Percentiles rank a stretch among this genome's conserved stretches.
Conservation (phyloP, 2,329 filamentous ascomycete species). For the Colletotrichum paranaense region DNA sequence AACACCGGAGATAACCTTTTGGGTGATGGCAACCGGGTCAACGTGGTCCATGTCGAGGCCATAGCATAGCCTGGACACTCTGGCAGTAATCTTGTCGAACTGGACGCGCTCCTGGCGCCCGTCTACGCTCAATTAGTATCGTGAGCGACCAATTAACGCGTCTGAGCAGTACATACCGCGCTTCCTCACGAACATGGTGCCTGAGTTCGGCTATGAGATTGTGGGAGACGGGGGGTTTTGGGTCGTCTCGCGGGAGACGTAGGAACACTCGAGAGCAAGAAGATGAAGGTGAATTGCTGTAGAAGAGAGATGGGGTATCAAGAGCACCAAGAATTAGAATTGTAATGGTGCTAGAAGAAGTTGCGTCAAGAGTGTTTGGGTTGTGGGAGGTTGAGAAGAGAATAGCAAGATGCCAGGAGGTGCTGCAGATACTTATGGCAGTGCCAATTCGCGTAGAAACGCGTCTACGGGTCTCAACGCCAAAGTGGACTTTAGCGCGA, state of each 20-base stretch:
- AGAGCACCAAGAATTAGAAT: constrained; percentile 10
- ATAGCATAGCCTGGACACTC: constrained; percentile 97
- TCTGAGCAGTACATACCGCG: constrained; percentile 60
- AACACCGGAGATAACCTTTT: constrained; percentile 99
- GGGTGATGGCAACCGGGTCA: constrained; percentile 96
- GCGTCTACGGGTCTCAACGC: constrained; percentile 26
- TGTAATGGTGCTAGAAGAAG: constrained; percentile 3
- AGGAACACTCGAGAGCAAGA: background rate
- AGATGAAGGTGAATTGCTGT: background rate
- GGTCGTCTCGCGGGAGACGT: background rate
- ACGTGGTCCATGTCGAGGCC: constrained; percentile 95
- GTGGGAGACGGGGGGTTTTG: background rate
- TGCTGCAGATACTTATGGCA: constrained; percentile 36
- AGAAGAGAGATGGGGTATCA: constrained; percentile 20
- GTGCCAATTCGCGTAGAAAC: constrained; percentile 35
- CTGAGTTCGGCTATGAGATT: constrained; percentile 18
- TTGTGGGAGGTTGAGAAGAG: constrained; percentile 22
- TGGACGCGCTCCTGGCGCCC: constrained; percentile 99
- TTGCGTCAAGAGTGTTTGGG: constrained; percentile 16
- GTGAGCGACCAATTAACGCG: background rate
- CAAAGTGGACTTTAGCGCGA: constrained; percentile 33
- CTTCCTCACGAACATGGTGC: constrained; percentile 72
- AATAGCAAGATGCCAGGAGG: constrained; percentile 10
- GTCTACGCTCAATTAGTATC: constrained; percentile 65
- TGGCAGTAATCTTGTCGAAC: constrained; percentile 99